A percentile compares a stretch with the other conserved stretches of the same genome.
These are phyloP conservation scores for Setaria viridis DNA, from an alignment of 202 grass and related monocot species.

Conservation along the genomic window DNA sequence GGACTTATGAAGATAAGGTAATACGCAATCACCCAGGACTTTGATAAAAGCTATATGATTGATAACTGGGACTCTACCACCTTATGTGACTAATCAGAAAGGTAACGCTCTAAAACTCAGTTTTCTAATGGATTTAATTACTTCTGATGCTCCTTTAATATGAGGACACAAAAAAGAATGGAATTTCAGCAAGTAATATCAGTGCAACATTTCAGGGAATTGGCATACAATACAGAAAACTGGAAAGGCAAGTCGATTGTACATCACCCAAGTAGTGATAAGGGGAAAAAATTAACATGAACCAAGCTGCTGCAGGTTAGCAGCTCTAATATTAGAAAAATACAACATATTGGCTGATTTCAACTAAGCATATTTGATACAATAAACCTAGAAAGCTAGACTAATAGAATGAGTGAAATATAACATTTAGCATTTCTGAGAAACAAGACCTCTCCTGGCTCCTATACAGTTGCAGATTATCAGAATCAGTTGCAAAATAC, in stretches of 20 bases:
- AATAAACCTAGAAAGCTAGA: constrained; percentile 20
- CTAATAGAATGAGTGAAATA: not conserved
- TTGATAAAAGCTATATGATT: constrained; percentile 2
- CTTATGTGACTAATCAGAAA: constrained; percentile 38
- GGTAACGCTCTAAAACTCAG: constrained; percentile 6
- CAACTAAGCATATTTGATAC: not conserved
- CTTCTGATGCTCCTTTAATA: not conserved
- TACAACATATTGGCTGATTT: constrained; percentile 11
- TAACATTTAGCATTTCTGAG: not conserved
- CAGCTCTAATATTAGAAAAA: not conserved
- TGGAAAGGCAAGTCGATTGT: not conserved
- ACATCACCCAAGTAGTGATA: not conserved
- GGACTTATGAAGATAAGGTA: constrained; percentile 20
- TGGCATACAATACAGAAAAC: constrained; percentile 2
- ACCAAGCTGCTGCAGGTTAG: not conserved
- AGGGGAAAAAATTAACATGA: not conserved
- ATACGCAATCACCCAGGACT: constrained; percentile 3
- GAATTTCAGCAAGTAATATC: constrained; percentile 16
- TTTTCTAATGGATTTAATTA: constrained; percentile 9
- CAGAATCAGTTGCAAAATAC: constrained; percentile 19
- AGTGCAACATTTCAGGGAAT: constrained; percentile 13
- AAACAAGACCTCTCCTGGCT: not conserved
- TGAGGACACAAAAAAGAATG: not conserved
- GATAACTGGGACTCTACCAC: not conserved
- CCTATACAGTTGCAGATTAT: constrained; percentile 11